phyloP scores from a whole-genome alignment of 345 rosid genomes.

The Leavenworthia alabamica region DNA sequence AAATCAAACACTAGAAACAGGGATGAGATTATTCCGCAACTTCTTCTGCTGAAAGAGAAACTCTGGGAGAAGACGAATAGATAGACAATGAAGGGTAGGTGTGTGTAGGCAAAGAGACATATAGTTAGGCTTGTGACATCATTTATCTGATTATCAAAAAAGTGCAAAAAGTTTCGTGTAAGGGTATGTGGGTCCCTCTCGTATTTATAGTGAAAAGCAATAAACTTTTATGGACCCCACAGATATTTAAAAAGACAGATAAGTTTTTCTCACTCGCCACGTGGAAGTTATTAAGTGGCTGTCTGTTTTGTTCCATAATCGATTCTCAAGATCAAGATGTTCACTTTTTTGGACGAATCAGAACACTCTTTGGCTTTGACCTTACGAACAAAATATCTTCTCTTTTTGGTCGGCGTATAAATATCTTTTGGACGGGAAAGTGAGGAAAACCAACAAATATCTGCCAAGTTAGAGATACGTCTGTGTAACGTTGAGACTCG shows the following conservation, averaged over 20 bases:
- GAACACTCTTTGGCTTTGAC: constrained; percentile 18
- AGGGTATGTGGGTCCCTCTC: constrained; percentile 49
- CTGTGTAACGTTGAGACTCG: not conserved
- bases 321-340: constrained; percentile 16
- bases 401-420: constrained; percentile 6
- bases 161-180: constrained; percentile 16
- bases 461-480: constrained; percentile 22
- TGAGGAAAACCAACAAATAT: no score
- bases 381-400: constrained; percentile 24
- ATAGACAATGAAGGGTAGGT: no score
- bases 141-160: constrained; percentile 36
- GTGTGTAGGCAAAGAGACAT: no score
- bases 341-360: constrained; percentile 24
- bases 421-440: constrained; percentile 18
- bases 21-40: not conserved
- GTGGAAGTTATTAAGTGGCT: constrained; percentile 17
- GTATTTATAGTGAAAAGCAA: constrained; percentile 40
- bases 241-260: not conserved
- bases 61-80: no score
- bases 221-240: constrained; percentile 22
- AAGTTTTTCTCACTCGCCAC: no score
- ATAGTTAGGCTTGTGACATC: no score
- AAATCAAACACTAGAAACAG: constrained; percentile 18
- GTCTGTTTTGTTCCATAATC: not conserved
- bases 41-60: no score